These are phyloP conservation scores for Hericium alpestre DNA, from an alignment of 768 basidiomycete species.

Conservation along the genomic window DNA sequence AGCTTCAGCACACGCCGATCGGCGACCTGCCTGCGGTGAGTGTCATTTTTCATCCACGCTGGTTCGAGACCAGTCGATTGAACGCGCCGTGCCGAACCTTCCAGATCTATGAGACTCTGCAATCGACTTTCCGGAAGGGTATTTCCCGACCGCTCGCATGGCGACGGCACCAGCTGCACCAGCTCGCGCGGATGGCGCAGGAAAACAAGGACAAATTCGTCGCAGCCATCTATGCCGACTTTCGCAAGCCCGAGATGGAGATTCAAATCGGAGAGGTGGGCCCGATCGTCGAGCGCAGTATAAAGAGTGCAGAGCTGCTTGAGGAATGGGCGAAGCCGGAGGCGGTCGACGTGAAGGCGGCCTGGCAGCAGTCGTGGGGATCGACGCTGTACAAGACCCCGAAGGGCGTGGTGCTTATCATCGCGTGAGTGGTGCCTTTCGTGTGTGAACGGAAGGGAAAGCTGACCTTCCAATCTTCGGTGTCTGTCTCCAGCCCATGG, in stretches of 20 bases:
- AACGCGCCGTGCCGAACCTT: background rate
- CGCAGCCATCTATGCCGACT: slow-evolving; percentile 13
- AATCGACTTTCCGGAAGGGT: slow-evolving; percentile 13
- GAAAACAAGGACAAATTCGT: slow-evolving; percentile 16
- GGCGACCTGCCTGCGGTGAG: background rate
- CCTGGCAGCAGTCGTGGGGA: slow-evolving; percentile 11
- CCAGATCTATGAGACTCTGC: slow-evolving; percentile 9
- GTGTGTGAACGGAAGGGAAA: background rate
- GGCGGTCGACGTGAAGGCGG: slow-evolving; percentile 3
- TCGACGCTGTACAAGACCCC: slow-evolving; percentile 14
- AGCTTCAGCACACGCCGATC: background rate
- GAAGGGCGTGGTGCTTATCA: slow-evolving; percentile 17
- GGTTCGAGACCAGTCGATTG: background rate
- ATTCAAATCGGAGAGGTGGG: slow-evolving; percentile 11
- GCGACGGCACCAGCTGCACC: slow-evolving; percentile 17
- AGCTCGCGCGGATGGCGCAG: slow-evolving; percentile 16
- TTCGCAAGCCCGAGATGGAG: slow-evolving; percentile 15
- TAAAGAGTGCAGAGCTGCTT: slow-evolving; percentile 11
- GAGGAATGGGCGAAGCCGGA: slow-evolving; percentile 15
- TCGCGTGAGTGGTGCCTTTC: slow-evolving; percentile 4
- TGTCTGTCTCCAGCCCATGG: slow-evolving; percentile 43
- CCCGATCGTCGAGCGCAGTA: slow-evolving; percentile 6
- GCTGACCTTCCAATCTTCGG: background rate
- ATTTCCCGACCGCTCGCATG: slow-evolving; percentile 15
- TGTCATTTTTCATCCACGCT: background rate